Base-by-base conservation (phyloP, 345 rosid species). In the Eutrema heterophyllum region DNA sequence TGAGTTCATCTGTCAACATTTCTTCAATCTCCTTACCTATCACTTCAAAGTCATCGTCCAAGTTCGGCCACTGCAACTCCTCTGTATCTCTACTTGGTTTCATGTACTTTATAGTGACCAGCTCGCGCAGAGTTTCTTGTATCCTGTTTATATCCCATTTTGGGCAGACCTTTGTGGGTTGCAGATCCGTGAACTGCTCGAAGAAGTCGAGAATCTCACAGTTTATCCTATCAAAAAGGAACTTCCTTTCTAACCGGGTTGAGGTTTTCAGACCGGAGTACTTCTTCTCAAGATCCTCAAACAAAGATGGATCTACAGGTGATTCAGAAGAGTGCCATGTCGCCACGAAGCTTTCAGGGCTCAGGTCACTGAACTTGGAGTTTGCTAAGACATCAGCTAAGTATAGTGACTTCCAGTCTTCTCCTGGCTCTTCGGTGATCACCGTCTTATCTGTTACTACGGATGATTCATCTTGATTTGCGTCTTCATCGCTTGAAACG, bases 211-310 rank as follows among this genome's bases (percentile, higher is more conserved):
- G 40, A 26, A 90, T 81, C 26, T 85, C 85, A 1, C 61, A 70
- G 67, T 87, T 88, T 41, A 90, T 70, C 2, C 79, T 74, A 69
- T 93, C 89, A 5, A 88, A 93, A 30, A 87, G 76, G 36, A 93
- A 81, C 71, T 71, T 83, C 73, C 98, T 81, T 33, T 86, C 92
- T 5, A 83, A 33, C 76, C 84, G 84, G 13, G 80, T 61, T 72
- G 81, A 83, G 36, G 79, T 70, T 61, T 59, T 69, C 57, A 61
- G 75, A 35, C 49, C 7, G n/a, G 66, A 56, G 64, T 88, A 83
- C 51, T 80, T 82, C 68, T 85, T 82, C 84, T 93, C 97, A 0
- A 90, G 87, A 64, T 85, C 87, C 70, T 88, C 85, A 0, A 93
- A 90, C 35, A 87, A 73, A 11, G 35, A 18, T 12, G 90, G 86